Conservation (phyloP, 768 basidiomycete species). For the Agaricus blazei region DNA sequence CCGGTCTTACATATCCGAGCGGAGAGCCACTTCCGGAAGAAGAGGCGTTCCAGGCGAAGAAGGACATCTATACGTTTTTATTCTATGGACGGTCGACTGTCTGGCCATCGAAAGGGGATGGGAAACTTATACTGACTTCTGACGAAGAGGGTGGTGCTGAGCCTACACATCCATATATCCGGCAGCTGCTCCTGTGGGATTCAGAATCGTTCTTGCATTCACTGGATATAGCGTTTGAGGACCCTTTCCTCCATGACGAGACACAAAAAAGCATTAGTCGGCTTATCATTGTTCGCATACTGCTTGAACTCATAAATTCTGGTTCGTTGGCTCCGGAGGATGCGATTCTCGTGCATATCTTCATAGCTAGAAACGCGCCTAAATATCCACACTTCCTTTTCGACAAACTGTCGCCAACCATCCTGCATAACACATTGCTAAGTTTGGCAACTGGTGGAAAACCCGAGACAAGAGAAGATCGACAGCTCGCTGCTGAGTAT, state of each 20-base stretch:
- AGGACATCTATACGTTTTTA: constrained; percentile 73
- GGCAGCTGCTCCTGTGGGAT: constrained; percentile 81
- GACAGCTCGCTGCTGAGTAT: constrained; percentile 92
- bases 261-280: constrained; percentile 55
- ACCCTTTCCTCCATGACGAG: constrained; percentile 82
- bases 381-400: constrained; percentile 88
- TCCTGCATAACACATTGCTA: constrained; percentile 71
- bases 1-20: constrained; percentile 84
- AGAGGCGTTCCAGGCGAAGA: constrained; percentile 66
- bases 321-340: constrained; percentile 54
- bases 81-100: constrained; percentile 76
- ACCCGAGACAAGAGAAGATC: constrained; percentile 79
- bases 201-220: constrained; percentile 92
- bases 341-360: constrained; percentile 86
- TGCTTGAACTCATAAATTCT: constrained; percentile 71
- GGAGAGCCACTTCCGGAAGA: constrained; percentile 62
- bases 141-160: constrained; percentile 72
- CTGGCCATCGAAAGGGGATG: constrained; percentile 74
- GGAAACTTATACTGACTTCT: constrained; percentile 68
- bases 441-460: constrained; percentile 75
- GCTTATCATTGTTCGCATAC: constrained; percentile 75
- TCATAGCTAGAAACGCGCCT: constrained; percentile 92
- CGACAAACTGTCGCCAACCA: constrained; percentile 52
- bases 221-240: constrained; percentile 93
- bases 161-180: constrained; percentile 86